Base-by-base conservation (phyloP, 208 protist genomes). In the Trypanosoma theileri region DNA sequence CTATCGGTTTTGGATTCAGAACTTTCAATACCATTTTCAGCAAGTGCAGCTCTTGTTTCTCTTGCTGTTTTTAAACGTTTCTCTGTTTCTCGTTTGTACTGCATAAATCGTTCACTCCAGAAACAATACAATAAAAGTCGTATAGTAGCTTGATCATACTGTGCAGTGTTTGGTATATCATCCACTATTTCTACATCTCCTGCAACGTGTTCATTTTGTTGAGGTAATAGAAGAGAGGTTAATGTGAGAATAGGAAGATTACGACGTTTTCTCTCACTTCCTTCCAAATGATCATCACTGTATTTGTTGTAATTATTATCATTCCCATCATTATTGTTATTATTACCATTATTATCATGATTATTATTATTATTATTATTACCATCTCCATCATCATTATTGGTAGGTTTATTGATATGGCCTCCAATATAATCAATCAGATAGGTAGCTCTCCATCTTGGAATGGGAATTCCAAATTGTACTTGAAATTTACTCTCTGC, bases 41-140 rank as follows among this genome's bases (percentile, higher is more conserved):
- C 12, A 44, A 17, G 14, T 40, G 11, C 24, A 44, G 42, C 1
- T 3, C 0, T 48, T 26, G 51, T 61, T n/a, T 26, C 28, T 35
- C 28, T 35, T 35, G 28, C 17, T 26, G 6, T 52, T 14, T 60
- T 12, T 46, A 68, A 6, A 51, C 61, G 59, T 21, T 35, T 9
- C 17, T 64, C 53, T 84, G 90, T 90, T 66, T 81, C 73, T 21
- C 42, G 66, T 58, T 73, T 75, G 53, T 86, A 95, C 41, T 84
- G 74, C 44, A 16, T 26, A 19, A 93, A 45, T 3, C 90, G 86
- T 50, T 84, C 73, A 58, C 73, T 64, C 87, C 90, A 95, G 57
- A 93, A 95, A 60, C 66, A 73, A 26, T 88, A 86, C 16, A 95
- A 71, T 28, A 95, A 26, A 46, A 88, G 80, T 13, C 90, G 90